Evolutionary conservation across 768 basidiomycete species (phyloP), one percentile per base, ranked within the genome.

Genomic region (Mycena vulgaris): DNA sequence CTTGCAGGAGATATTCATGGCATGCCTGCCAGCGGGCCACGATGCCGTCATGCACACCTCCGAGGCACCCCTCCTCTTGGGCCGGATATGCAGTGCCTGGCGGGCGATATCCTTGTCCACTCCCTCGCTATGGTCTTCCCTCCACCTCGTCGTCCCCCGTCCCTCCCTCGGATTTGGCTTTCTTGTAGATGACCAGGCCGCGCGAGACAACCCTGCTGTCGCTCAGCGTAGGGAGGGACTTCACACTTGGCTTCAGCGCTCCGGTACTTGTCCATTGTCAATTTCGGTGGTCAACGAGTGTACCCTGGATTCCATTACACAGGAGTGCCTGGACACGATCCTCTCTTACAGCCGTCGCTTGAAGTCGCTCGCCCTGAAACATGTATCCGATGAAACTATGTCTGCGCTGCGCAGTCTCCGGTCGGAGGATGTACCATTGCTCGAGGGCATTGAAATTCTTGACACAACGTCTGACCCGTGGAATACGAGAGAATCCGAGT

Each of bases 1-100:
- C 7, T 27, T 67, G 21, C 49, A 60, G 58, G 59, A 67, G 27
- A 67, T 55, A 23, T 67, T 67, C 28, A 23, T 45, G 3, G 58
- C 39, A 2, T 60, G 66, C 31, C 58, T 67, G 4, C 66, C 66
- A 8, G 27, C 28, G 1, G 25, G 16, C 5, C 66, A 67, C 51
- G 17, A 40, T 31, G 57, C 58, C 25, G 35, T 61, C 40, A 61
- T 67, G 59, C 39, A 67, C 17, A 4, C 66, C 1, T 33, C 51
- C 3, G n/a, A 61, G 11, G 23, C 40, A 0, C 66, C 66, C 2
- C 57, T 67, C 4, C 30, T 67, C 9, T 21, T 67, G 9, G 66
- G 66, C 2, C 58, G 49, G 4, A 58, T 67, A 7, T 67, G 66
- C 58, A 37, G 39, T 11, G 28, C 28, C 1, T 67, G 66, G 66